phyloP scores from a whole-genome alignment of 2,329 filamentous ascomycete genomes.

The Ascochyta rabiei region DNA sequence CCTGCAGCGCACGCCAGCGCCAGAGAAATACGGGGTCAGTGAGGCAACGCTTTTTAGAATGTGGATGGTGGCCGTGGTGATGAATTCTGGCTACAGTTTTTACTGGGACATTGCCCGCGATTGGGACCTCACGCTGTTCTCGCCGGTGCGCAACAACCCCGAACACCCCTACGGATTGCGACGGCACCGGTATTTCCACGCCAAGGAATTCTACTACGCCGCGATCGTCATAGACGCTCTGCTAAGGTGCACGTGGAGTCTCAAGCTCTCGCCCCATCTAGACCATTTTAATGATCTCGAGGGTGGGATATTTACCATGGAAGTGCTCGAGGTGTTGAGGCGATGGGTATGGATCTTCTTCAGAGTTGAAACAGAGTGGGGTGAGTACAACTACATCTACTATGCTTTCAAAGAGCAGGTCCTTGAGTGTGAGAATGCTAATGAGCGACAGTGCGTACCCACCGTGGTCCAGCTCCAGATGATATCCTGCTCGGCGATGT shows the following conservation, averaged over 20 bases:
- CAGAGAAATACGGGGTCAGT: constrained; percentile 58
- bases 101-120: constrained; percentile 98
- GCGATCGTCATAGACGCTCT: constrained; percentile 80
- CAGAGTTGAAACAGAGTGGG: constrained; percentile 91
- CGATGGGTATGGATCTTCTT: constrained; percentile 98
- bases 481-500: constrained; percentile 76
- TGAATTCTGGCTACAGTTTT: constrained; percentile 94
- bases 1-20: constrained; percentile 69
- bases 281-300: constrained; percentile 87
- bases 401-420: no score
- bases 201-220: constrained; percentile 77
- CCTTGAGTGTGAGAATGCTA: constrained; percentile 7
- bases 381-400: constrained; percentile 52
- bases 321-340: constrained; percentile 83
- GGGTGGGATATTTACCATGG: constrained; percentile 84
- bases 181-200: constrained; percentile 73
- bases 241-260: constrained; percentile 87
- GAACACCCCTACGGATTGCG: constrained; percentile 81
- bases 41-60: constrained; percentile 62
- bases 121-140: constrained; percentile 91
- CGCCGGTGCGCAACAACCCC: constrained; percentile 64
- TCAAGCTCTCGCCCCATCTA: constrained; percentile 82
- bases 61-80: constrained; percentile 70
- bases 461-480: constrained; percentile 63
- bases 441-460: constrained; percentile 56